phyloP scores from a whole-genome alignment of 208 protist genomes.

The Acanthamoeba culbertsoni region DNA sequence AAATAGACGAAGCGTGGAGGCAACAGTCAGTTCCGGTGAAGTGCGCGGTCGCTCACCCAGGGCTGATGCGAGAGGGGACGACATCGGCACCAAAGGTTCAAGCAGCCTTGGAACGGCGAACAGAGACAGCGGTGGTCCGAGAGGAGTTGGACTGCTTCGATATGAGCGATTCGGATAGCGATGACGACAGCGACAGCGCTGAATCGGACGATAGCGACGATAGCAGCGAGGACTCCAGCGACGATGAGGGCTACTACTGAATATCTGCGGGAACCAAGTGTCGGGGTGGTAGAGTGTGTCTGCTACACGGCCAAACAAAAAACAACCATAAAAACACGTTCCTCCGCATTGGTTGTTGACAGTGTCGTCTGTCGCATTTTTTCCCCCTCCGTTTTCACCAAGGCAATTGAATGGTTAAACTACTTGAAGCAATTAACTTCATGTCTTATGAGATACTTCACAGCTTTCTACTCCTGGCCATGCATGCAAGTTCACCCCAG shows the following conservation, averaged over 20 bases:
- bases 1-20: not conserved
- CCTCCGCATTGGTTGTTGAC: too few relatives aligned
- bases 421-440: too few relatives aligned
- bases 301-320: too few relatives aligned
- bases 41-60: not conserved
- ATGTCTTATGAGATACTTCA: too few relatives aligned
- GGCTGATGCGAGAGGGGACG: not conserved
- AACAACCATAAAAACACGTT: too few relatives aligned
- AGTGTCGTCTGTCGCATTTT: too few relatives aligned
- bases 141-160: not conserved
- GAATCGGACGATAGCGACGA: not conserved
- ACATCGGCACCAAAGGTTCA: not conserved
- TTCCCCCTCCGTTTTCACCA: too few relatives aligned
- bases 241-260: slow-evolving; percentile 31
- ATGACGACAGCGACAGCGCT: slow-evolving; percentile 31
- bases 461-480: too few relatives aligned
- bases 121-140: slow-evolving; percentile 15
- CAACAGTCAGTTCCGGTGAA: not conserved
- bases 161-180: not conserved
- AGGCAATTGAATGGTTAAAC: too few relatives aligned
- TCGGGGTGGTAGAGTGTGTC: too few relatives aligned
- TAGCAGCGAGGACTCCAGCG: not conserved
- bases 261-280: too few relatives aligned
- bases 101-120: not conserved
- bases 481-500: too few relatives aligned